Base-by-base conservation (phyloP, 2,329 filamentous ascomycete species). In the Beauveria sp. region DNA sequence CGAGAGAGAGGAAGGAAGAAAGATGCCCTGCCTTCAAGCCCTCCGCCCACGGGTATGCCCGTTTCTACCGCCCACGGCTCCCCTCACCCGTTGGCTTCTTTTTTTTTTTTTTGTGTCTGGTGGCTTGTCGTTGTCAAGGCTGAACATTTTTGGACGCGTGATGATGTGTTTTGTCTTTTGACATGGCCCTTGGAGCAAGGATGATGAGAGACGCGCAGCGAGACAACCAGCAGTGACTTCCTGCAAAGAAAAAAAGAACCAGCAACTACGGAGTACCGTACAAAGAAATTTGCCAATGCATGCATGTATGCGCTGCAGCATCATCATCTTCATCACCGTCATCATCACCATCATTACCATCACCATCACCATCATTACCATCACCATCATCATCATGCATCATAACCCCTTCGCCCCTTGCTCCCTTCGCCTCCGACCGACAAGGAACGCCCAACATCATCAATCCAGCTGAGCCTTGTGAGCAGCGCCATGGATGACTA, bases 241-340 rank as follows among this genome's bases (percentile, higher is more conserved):
- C 18, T n/a, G 38, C 8, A n/a, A 26, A 24, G 8, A 45, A 38
- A 28, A 22, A 49, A 28, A 20, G 3, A 8, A 43, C 16, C 1
- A 18, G 42, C n/a, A 52, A 34, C 34, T 34, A 34, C 10, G 26
- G 26, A 26, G 22, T 8, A 28, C 26, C 34, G 6, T 18, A 18
- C 26, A 40, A 18, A 12, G 20, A 18, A 54, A 46, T 28, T 43
- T 48, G 42, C 22, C 58, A 54, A 60, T 60, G 42, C 49, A 60
- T 55, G 59, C 42, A 61, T 22, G 45, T 50, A 60, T 61, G 59
- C 59, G 51, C 51, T 55, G 51, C 59, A 51, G 43, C 50, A 20
- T 18, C 31, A 51, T 18, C 49, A 52, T 52, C 31, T 5, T 52
- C 28, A 52, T 22, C 10, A 46, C 20, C 43, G 16, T 24, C 43